These are phyloP conservation scores for Thymus mandschuricus DNA, from an alignment of 257 asterid species.

Conservation along the genomic window DNA sequence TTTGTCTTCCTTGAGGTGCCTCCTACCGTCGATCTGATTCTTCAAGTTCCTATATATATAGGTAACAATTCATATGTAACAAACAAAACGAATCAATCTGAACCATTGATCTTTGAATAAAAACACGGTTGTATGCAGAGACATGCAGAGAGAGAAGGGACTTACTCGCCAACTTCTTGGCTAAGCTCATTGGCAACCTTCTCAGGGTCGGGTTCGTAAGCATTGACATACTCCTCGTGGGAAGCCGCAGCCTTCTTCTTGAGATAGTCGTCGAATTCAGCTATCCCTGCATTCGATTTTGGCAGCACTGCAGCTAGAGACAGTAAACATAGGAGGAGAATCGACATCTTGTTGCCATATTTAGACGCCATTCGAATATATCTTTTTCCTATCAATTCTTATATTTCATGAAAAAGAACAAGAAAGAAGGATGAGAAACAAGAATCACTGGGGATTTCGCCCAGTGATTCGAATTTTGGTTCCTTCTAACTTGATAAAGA, in stretches of 20 bases:
- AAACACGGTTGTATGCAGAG: neutral
- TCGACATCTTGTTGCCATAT: slow-evolving; percentile 15
- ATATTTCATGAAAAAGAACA: neutral
- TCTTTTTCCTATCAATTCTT: neutral
- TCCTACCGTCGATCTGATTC: slow-evolving; percentile 31
- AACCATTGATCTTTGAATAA: no score
- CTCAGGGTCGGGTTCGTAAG: slow-evolving; percentile 65
- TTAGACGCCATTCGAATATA: slow-evolving; percentile 26
- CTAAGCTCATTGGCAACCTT: slow-evolving; percentile 47
- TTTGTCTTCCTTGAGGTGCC: slow-evolving; percentile 39
- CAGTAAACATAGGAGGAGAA: slow-evolving; percentile 26
- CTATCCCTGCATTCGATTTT: slow-evolving; percentile 43
- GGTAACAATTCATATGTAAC: no score
- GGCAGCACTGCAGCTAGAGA: slow-evolving; percentile 35
- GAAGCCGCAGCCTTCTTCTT: slow-evolving; percentile 51
- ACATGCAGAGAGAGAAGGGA: neutral
- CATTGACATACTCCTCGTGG: slow-evolving; percentile 45
- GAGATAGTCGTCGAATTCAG: slow-evolving; percentile 53
- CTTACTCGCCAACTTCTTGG: slow-evolving; percentile 69
- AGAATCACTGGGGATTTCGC: slow-evolving; percentile 38
- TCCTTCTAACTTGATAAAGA: neutral
- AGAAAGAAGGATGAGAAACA: neutral
- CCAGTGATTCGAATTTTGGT: slow-evolving; percentile 37
- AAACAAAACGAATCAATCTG: no score
- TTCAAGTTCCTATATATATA: slow-evolving; percentile 38